Conservation (phyloP, 306 rosid species). For the Echinosophora koreensis region DNA sequence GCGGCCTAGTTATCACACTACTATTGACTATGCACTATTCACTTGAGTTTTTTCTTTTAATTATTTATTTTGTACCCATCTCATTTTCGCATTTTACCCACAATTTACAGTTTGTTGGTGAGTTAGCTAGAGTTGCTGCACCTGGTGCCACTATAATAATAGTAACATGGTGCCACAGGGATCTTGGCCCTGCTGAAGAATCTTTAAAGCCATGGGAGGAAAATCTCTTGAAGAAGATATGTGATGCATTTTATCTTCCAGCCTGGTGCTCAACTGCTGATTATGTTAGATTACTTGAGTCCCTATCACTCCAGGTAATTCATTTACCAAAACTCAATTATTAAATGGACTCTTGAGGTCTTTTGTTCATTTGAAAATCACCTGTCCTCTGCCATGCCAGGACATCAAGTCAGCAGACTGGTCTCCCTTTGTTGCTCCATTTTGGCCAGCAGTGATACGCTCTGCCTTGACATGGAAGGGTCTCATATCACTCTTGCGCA, state of each 20-base stretch:
- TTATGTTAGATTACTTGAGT: slow-evolving; percentile 66
- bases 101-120: slow-evolving; percentile 73
- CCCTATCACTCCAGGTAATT: slow-evolving; percentile 69
- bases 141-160: slow-evolving; percentile 84
- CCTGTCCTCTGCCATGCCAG: slow-evolving; percentile 46
- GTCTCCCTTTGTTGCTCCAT: slow-evolving; percentile 85
- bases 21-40: neutral
- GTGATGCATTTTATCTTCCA: slow-evolving; percentile 85
- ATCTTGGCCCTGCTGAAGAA: slow-evolving; percentile 71
- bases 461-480: slow-evolving; percentile 89
- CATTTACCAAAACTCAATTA: neutral
- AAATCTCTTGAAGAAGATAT: slow-evolving; percentile 73
- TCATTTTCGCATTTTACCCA: slow-evolving; percentile 12
- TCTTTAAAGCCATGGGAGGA: slow-evolving; percentile 76
- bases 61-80: neutral
- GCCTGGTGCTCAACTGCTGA: slow-evolving; percentile 94
- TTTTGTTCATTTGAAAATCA: neutral
- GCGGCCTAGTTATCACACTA: no score
- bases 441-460: slow-evolving; percentile 96
- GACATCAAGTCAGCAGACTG: slow-evolving; percentile 86
- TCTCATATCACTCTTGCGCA: slow-evolving; percentile 69
- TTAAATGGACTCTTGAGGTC: slow-evolving; percentile 4
- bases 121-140: slow-evolving; percentile 90
- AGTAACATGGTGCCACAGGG: slow-evolving; percentile 97
- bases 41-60: slow-evolving; percentile 10